Conservation (phyloP, 1,139 yeast genomes). For the Geotrichum australiense region DNA sequence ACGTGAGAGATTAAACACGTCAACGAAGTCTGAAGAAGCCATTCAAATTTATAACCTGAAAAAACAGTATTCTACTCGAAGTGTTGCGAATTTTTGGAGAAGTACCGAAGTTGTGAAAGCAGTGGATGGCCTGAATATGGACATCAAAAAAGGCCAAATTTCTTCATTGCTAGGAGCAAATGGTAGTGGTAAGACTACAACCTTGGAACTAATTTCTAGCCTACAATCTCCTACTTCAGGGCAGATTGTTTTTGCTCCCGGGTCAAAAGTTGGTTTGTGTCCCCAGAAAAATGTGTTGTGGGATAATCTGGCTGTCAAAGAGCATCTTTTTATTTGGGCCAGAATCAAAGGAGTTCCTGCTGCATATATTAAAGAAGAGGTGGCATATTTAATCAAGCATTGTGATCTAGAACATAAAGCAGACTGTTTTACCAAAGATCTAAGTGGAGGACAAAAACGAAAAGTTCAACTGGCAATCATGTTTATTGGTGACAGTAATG, state of each 20-base stretch:
- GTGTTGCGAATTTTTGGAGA: slow-evolving; percentile 10
- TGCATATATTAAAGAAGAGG: slow-evolving; percentile 16
- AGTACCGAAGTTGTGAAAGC: slow-evolving; percentile 26
- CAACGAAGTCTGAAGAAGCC: slow-evolving; percentile 20
- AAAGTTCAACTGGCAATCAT: slow-evolving; percentile 68
- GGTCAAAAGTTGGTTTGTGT: slow-evolving; percentile 33
- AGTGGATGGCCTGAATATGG: slow-evolving; percentile 28
- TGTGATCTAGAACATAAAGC: slow-evolving; percentile 31
- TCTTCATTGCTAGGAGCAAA: slow-evolving; percentile 35
- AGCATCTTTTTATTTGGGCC: slow-evolving; percentile 34
- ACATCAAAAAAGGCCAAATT: slow-evolving; percentile 30
- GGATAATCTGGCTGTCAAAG: slow-evolving; percentile 33
- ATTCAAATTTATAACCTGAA: slow-evolving; percentile 22
- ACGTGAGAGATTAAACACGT: slow-evolving; percentile 13
- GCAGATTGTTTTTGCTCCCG: slow-evolving; percentile 24
- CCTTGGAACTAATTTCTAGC: slow-evolving; percentile 36
- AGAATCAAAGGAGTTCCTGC: slow-evolving; percentile 28
- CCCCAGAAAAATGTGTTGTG: slow-evolving; percentile 37
- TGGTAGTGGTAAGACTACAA: slow-evolving; percentile 37
- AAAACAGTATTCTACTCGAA: slow-evolving; percentile 26
- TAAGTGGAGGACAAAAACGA: slow-evolving; percentile 92
- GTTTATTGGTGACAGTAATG: slow-evolving; percentile 34
- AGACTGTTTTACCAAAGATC: slow-evolving; percentile 26
- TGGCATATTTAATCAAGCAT: slow-evolving; percentile 24
- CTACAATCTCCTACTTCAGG: slow-evolving; percentile 31